These are phyloP conservation scores for Mycena pura DNA, from an alignment of 768 basidiomycete species.

Conservation along the genomic window DNA sequence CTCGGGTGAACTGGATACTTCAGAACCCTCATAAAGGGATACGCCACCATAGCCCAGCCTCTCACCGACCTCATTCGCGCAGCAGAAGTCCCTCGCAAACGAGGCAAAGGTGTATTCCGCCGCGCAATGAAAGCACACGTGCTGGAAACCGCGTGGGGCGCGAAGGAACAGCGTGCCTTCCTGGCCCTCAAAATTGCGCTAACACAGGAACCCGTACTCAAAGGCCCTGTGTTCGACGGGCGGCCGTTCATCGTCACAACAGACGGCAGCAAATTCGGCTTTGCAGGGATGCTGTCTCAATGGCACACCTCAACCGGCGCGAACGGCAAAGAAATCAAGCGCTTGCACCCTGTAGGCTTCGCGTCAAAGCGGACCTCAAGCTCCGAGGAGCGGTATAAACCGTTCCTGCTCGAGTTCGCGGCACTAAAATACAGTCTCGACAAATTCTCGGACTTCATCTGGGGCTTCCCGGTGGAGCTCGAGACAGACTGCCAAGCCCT, in stretches of 20 bases:
- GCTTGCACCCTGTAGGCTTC: conserved; percentile 34
- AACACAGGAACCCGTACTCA: conserved; percentile 28
- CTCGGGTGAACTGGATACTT: conserved; percentile 35
- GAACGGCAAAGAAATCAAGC: conserved; percentile 17
- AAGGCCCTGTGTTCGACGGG: conserved; percentile 30
- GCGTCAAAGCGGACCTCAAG: conserved; percentile 35
- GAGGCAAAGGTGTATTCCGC: conserved; percentile 34
- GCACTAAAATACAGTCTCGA: conserved; percentile 15
- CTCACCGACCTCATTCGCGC: conserved; percentile 36
- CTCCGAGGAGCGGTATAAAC: conserved; percentile 34
- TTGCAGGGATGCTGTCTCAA: conserved; percentile 34
- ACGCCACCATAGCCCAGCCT: conserved; percentile 38
- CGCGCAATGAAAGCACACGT: conserved; percentile 28
- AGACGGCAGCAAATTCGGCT: conserved; percentile 37
- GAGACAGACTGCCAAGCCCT: conserved; percentile 24
- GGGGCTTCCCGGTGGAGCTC: conserved; percentile 30
- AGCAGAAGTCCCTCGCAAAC: conserved; percentile 25
- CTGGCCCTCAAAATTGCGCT: conserved; percentile 29
- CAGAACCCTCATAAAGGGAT: conserved; percentile 39
- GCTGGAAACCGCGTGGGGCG: conserved; percentile 19
- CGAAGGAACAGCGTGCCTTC: conserved; percentile 32
- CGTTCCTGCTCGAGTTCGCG: conserved; percentile 41
- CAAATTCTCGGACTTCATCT: conserved; percentile 28
- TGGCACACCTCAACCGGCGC: conserved; percentile 5
- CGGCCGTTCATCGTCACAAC: conserved; percentile 36